These are phyloP conservation scores for Colletotrichum sojae DNA, from an alignment of 2,329 filamentous ascomycete genomes.

Conservation along the genomic window DNA sequence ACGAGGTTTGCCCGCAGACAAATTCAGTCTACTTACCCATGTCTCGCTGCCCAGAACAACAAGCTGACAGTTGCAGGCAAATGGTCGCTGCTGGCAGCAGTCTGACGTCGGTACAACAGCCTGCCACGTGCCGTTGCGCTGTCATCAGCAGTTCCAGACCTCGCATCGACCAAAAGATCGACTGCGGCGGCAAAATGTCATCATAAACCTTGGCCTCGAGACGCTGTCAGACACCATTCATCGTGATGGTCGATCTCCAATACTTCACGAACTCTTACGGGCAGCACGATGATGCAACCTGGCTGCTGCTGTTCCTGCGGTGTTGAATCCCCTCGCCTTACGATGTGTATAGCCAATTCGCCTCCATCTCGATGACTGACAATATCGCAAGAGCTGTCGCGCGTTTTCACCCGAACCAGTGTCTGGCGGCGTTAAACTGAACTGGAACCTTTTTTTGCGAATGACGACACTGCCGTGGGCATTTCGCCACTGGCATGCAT, in stretches of 20 bases:
- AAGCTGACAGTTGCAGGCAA: not conserved
- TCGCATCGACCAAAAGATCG: not conserved
- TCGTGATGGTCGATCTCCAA: not conserved
- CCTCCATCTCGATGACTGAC: not conserved
- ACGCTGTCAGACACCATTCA: not conserved
- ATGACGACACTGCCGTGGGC: too few species aligned
- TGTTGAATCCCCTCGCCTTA: too few species aligned
- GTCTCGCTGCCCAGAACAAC: too few species aligned
- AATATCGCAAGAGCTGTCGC: not conserved
- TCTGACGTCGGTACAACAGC: constrained; percentile 9
- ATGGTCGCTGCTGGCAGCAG: not conserved
- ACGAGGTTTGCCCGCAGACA: too few species aligned
- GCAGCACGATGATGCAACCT: too few species aligned
- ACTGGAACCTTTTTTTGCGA: too few species aligned
- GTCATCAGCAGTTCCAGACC: constrained; percentile 1
- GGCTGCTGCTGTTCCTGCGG: too few species aligned
- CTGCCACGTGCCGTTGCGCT: constrained; percentile 2
- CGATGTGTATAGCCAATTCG: not conserved
- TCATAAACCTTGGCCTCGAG: constrained; percentile 10
- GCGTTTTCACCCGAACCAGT: too few species aligned
- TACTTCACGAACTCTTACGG: not conserved
- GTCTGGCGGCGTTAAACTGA: too few species aligned
- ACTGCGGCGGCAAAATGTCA: constrained; percentile 16
- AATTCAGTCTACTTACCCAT: too few species aligned
- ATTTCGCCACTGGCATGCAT: too few species aligned